Evolutionary conservation across 1,284 basidiomycete species (phyloP), one percentile per base, ranked within the genome.

Genomic region (Rhodotorula sp.): DNA sequence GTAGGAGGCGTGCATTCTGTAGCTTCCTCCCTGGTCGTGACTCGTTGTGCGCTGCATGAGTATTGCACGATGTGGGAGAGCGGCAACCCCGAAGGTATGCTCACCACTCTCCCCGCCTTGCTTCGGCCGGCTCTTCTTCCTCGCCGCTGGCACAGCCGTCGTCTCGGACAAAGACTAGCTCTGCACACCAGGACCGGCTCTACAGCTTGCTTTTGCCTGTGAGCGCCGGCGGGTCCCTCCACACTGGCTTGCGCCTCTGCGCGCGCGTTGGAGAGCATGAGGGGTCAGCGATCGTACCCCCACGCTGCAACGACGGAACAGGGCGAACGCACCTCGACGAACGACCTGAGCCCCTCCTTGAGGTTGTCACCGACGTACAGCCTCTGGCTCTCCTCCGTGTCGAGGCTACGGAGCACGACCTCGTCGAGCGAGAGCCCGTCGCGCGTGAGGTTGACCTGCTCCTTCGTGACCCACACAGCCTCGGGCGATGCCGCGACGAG

Each of bases 401-500:
- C 80, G 15, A 85, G 79, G 66, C 88, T 88, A 0, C 82, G 82
- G 8, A 82, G 71, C 5, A 88, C 84, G 0, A 86, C 85, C 36
- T 87, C 85, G 44, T 89, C 86, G 55, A 88, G 82, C 64, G 85
- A 85, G 27, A 85, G 84, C 55, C 84, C 83, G 66, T 87, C 85
- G 10, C 81, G 81, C 4, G 87, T 82, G 5, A 89, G 80, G 32
- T 90, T 69, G 25, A 92, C 82, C 0, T 85, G 89, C 29, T 86
- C 84, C 80, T 94, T 94, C 17, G 91, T 90, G 61, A 87, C 86
- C 74, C 90, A 88, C 2, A 94, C 88, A 0, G 91, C 86, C 79
- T 94, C 91, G 0, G 92, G 92, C 7, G 90, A 92, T 78, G 90
- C 90, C 29, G 81, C 79, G 27, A 83, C 83, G 72, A 94, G 88